Percentiles rank a stretch among this genome's conserved stretches.
These are phyloP conservation scores for Penicillium sp. DNA, from an alignment of 2,329 filamentous ascomycete genomes.

Conservation along the genomic window DNA sequence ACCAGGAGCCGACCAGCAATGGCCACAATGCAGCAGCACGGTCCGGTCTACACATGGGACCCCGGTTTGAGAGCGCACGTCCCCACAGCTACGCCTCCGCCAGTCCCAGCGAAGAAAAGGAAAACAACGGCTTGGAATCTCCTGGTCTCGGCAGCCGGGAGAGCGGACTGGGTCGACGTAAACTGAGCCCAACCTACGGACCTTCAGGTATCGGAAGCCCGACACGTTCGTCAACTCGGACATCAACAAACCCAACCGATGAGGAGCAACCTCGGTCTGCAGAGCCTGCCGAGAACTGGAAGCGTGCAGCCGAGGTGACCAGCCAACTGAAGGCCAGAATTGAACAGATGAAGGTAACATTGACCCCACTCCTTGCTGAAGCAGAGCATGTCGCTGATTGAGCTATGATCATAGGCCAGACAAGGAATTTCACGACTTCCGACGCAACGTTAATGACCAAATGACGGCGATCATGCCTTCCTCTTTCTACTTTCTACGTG, in stretches of 20 bases:
- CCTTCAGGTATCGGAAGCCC: constrained; percentile 37
- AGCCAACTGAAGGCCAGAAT: constrained; percentile 96
- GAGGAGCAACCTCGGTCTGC: constrained; percentile 32
- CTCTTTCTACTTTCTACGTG: constrained; percentile 12
- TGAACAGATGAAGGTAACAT: constrained; percentile 95
- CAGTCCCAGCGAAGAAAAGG: constrained; percentile 67
- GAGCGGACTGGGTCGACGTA: constrained; percentile 35
- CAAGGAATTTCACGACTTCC: constrained; percentile 41
- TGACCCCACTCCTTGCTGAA: too few relatives aligned
- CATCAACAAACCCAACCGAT: constrained; percentile 35
- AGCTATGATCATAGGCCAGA: constrained; percentile 33
- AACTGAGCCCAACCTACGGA: constrained; percentile 42
- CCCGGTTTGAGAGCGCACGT: constrained; percentile 38
- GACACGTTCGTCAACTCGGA: constrained; percentile 32
- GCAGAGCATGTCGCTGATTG: not conserved
- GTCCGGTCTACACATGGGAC: constrained; percentile 34
- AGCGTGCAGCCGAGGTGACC: constrained; percentile 91
- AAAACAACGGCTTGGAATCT: constrained; percentile 51
- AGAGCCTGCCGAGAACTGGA: constrained; percentile 84
- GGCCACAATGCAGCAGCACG: constrained; percentile 26
- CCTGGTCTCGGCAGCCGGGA: constrained; percentile 30
- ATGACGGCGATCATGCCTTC: constrained; percentile 22
- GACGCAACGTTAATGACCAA: constrained; percentile 32
- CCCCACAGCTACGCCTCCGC: constrained; percentile 42
- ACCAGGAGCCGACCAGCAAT: constrained; percentile 34